Evolutionary conservation across 2,329 filamentous ascomycete genomes (phyloP).

Genomic region (Pseudopithomyces maydicus): DNA sequence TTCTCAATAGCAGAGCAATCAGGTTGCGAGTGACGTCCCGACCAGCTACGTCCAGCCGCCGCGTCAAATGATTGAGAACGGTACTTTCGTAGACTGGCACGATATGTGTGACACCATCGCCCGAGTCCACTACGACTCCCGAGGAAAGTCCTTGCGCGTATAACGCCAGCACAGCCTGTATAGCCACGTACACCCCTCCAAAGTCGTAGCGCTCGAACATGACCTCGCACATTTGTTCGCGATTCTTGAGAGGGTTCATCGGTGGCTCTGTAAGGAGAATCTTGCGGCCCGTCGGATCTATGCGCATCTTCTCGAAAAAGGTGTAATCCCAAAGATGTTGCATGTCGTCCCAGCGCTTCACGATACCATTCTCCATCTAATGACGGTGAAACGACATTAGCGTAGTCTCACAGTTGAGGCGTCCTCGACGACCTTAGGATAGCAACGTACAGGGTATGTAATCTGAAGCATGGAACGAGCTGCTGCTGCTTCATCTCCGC

Average conservation of each 20-base stretch:
- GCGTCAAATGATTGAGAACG: conserved; percentile 94
- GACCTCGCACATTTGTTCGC: conserved; percentile 97
- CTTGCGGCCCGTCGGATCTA: conserved; percentile 90
- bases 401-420: conserved; percentile 15
- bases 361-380: conserved; percentile 98
- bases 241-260: conserved; percentile 96
- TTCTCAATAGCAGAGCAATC: conserved; percentile 89
- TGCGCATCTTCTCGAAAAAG: conserved; percentile 94
- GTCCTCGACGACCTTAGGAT: conserved; percentile 15
- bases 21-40: conserved; percentile 98
- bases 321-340: conserved; percentile 99
- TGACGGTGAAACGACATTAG: conserved; percentile 33
- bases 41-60: conserved; percentile 91
- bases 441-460: conserved; percentile 77
- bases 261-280: conserved; percentile 96
- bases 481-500: conserved; percentile 94
- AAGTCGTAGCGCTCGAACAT: conserved; percentile 99
- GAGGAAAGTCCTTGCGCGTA: conserved; percentile 85
- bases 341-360: conserved; percentile 99
- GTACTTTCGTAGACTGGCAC: conserved; percentile 98
- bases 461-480: conserved; percentile 98
- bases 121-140: conserved; percentile 99
- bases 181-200: conserved; percentile 95
- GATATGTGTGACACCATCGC: conserved; percentile 97
- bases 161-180: conserved; percentile 92